Evolutionary conservation across 1,139 yeast species (phyloP), one percentile per base, ranked within the genome.

Genomic region (Protomyces arabidopsidicola): DNA sequence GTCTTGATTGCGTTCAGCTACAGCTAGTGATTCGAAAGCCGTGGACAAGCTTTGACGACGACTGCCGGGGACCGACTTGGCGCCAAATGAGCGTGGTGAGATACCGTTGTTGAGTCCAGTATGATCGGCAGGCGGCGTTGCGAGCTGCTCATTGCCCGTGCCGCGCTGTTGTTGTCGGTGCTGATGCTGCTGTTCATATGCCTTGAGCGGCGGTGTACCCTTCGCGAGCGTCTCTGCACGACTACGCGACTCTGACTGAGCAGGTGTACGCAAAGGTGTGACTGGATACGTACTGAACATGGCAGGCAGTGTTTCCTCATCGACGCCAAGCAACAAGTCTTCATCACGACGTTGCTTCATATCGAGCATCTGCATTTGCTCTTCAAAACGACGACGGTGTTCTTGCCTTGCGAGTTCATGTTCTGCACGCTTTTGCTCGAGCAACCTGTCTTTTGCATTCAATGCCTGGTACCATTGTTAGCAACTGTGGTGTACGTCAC

Each of bases 361-460:
- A 16, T 68, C 70, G n/a, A 69, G 62, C 20, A 65, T 50, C 16
- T 68, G 70, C 70, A 69, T 69, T 53, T 69, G 71, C 56, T 68
- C 69, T 65, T 69, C 71, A 57, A 69, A 69, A 5, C 71, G 67
- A 14, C 69, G 66, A 48, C 69, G 67, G 60, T 67, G 70, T 45
- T 69, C 70, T n/a, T 60, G 66, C n/a, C 71, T 69, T 55, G 63
- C 53, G 24, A 57, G 62, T 22, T 67, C 69, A 60, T 68, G 71
- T 65, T 69, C 71, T 39, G 69, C 70, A 18, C 71, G 70, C 36
- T 66, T 68, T 45, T 68, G 70, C 57, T 69, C 71, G 20, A 69
- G 51, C 48, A 60, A 24, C 45, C 63, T 45, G 24, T 62, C 62
- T 24, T 58, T 58, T 20, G 62, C 24, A 20, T 31, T 58, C 62